Conservation (phyloP, 352 stramenopile species). For the Detonula confervacea region DNA sequence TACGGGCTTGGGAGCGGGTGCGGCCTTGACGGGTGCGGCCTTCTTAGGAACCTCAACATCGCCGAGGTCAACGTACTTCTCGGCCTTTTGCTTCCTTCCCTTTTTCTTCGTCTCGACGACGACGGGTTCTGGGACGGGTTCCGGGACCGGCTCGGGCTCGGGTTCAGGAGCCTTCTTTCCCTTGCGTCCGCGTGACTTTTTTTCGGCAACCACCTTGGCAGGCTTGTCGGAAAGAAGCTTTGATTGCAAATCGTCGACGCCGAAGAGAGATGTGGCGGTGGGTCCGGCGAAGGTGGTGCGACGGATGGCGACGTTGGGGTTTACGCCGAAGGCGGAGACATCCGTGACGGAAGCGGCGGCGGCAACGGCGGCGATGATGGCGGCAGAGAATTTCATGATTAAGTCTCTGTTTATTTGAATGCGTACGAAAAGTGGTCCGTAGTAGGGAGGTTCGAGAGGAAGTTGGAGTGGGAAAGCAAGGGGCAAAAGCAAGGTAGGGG, state of each 20-base stretch:
- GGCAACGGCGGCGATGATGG: constrained; percentile 45
- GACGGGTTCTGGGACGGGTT: constrained; percentile 12
- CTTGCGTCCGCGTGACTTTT: constrained; percentile 10
- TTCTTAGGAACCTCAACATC: constrained; percentile 19
- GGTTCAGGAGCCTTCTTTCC: constrained; percentile 5
- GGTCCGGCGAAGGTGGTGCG: neutral
- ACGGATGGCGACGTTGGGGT: constrained; percentile 30
- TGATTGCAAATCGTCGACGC: constrained; percentile 56
- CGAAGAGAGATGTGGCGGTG: constrained; percentile 35
- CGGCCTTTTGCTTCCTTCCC: constrained; percentile 31
- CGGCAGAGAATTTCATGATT: constrained; percentile 62
- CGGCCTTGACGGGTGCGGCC: constrained; percentile 18
- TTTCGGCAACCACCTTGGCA: neutral
- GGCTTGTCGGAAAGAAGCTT: constrained; percentile 50
- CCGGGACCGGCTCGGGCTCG: no score
- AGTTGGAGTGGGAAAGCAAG: no score
- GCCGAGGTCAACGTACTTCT: constrained; percentile 31
- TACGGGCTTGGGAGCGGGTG: constrained; percentile 11
- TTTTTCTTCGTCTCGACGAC: constrained; percentile 37
- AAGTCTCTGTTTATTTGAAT: neutral
- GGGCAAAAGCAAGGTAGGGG: no score
- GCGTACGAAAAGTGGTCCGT: neutral
- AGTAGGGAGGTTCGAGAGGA: neutral
- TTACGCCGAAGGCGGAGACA: constrained; percentile 43
- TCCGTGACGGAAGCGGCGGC: constrained; percentile 30